These are phyloP conservation scores for Eudorina sp. DNA, from an alignment of 139 green algal genomes.

Conservation along the genomic window DNA sequence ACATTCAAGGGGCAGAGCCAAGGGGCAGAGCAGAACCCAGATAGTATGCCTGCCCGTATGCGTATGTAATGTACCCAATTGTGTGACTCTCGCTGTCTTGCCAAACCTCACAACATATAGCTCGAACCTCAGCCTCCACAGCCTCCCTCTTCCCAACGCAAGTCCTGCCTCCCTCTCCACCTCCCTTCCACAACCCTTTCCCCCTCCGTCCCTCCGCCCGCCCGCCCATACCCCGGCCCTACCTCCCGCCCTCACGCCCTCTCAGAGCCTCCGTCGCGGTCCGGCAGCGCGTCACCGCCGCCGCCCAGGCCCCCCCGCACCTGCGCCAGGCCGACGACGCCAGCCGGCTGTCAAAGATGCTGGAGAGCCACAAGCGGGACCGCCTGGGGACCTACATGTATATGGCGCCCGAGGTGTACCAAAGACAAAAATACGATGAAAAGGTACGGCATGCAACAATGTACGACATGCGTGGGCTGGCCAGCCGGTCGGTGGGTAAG, in stretches of 20 bases:
- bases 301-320: background rate
- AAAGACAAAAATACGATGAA: constrained; percentile 26
- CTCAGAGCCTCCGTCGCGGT: background rate
- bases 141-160: no score
- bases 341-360: background rate
- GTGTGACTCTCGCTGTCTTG: no score
- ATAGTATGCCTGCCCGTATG: no score
- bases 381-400: constrained; percentile 29
- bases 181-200: background rate
- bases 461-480: no score
- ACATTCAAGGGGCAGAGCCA: no score
- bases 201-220: background rate
- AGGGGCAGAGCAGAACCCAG: no score
- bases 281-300: background rate
- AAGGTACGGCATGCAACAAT: no score
- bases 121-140: no score
- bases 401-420: constrained; percentile 16
- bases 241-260: background rate
- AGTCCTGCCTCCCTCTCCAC: background rate
- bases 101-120: no score
- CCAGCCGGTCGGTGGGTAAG: no score
- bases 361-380: background rate
- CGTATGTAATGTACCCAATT: no score
- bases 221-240: background rate
- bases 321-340: background rate